Evolutionary conservation across 2,329 filamentous ascomycete species (phyloP), one percentile per base, ranked within the genome.

Genomic region (Atkinsonella hypoxylon): DNA sequence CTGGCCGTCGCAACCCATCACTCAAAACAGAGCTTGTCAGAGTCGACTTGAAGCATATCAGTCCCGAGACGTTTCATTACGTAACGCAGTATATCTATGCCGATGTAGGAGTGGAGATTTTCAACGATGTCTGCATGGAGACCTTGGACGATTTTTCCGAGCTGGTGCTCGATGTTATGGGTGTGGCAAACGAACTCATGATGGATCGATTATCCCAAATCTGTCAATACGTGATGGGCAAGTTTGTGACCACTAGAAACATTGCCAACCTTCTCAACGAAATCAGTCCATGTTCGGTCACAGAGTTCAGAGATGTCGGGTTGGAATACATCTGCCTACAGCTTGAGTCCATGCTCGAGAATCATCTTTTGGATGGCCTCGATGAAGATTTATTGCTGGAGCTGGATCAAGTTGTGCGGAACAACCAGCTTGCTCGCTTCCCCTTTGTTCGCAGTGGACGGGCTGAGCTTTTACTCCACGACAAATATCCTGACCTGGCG

Each of bases 171-270:
- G 89, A 95, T 58, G 87, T 97, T 43, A 84, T 97, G 77, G 82
- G 82, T 51, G 84, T 88, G 48, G 89, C 90, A 12, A 93, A 98
- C 62, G 91, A 98, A 66, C 71, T 98, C 51, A 96, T 98, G 90
- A 77, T 98, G 45, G 89, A 96, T 63, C 79, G 90, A 7, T 71
- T 98, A 5, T 89, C 88, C 5, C 87, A 95, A 63, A 82, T 94
- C 30, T 97, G 93, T 64, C 93, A 98, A 64, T 82, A 79, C 52
- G 70, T 89, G 20, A 78, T 97, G 53, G 90, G 89, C 36, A 80
- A 79, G 47, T 94, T 93, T 67, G 85, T 89, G n/a, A 89, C 81
- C 46, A 85, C 82, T 5, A 83, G 90, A 26, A 98, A 95, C 62
- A 84, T 95, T 26, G 87, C 87, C 52, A 82, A 84, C 48, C 73